Percentiles rank a stretch among this genome's conserved stretches.
Evolutionary conservation across 2,329 filamentous ascomycete species (phyloP).

Genomic region (Hirsutella minnesotensis): DNA sequence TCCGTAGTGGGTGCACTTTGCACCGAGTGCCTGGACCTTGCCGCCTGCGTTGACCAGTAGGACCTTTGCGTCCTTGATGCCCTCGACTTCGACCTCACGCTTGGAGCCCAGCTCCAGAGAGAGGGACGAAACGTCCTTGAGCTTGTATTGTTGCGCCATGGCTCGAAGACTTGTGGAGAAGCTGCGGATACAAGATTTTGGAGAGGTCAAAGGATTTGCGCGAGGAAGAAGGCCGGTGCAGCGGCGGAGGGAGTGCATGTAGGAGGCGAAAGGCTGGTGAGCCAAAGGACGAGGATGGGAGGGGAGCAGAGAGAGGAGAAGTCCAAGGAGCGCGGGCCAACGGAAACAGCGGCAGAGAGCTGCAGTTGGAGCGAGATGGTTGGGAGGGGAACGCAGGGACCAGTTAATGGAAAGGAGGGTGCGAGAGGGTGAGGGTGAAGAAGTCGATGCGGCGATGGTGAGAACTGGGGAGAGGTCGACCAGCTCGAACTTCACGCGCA

Average conservation of each 20-base stretch:
- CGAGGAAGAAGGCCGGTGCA: neutral
- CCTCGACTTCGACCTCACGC: slow-evolving; percentile 81
- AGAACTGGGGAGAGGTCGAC: too few species aligned
- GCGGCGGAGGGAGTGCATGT: neutral
- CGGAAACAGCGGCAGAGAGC: too few species aligned
- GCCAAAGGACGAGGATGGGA: too few species aligned
- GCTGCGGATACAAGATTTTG: neutral
- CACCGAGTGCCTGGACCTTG: slow-evolving; percentile 65
- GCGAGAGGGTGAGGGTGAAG: too few species aligned
- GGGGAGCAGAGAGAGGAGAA: too few species aligned
- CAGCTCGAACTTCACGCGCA: too few species aligned
- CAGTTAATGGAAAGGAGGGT: too few species aligned
- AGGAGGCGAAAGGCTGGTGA: too few species aligned
- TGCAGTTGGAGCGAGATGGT: too few species aligned
- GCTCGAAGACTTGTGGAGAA: slow-evolving; percentile 17
- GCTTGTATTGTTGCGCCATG: slow-evolving; percentile 50
- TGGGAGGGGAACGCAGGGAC: too few species aligned
- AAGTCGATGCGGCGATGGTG: too few species aligned
- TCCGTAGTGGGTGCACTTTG: slow-evolving; percentile 86
- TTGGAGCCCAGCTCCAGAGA: slow-evolving; percentile 72
- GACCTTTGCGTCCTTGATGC: slow-evolving; percentile 75
- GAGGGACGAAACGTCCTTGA: slow-evolving; percentile 67
- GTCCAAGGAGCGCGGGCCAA: too few species aligned
- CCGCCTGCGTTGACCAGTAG: slow-evolving; percentile 70
- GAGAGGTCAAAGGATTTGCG: neutral